Base-by-base conservation (phyloP, 768 basidiomycete species). In the Daedaleopsis nitida region DNA sequence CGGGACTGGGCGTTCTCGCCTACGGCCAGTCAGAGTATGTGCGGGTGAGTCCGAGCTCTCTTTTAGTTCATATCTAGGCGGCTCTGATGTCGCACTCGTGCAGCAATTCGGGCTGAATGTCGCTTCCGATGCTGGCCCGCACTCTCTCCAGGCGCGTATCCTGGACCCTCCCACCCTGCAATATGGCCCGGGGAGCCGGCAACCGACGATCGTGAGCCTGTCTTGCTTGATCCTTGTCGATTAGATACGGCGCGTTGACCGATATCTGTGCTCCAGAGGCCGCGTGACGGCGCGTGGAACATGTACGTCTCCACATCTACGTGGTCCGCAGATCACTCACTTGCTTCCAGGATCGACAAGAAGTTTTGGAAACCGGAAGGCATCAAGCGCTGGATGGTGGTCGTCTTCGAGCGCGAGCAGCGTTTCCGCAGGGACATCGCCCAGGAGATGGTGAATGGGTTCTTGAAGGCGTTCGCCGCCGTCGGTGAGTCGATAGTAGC, bases 211-310 rank as follows among this genome's bases (percentile, higher is more conserved):
- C 17, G 88, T 88, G 64, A 66, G 86, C 74, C 1, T 32, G 44
- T 32, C 27, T 48, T 58, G 32, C 62, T 27, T 4, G 21, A 58
- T 42, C 59, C 66, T 55, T 66, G 32, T 63, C 37, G 19, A 13
- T 21, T 12, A 23, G n/a, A 56, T 55, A 23, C 52, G 16, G 39
- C 5, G 39, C 24, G 45, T 43, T 52, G 14, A 49, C 19, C 23
- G 23, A 13, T 23, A 21, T 14, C 23, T 49, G 17, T 17, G 39
- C 19, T 16, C 12, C 61, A 89, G 87, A 72, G 69, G 38, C 90
- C 89, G 0, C 75, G 71, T 7, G 84, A 91, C 56, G 91, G 91
- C 5, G 74, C 84, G 0, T 93, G 91, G 91, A 93, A 92, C 59
- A 89, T 92, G 91, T 86, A 55, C 42, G 75, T 48, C 17, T 13